Base-by-base conservation (phyloP, 2,329 filamentous ascomycete genomes). In the Penicillium nordicum region DNA sequence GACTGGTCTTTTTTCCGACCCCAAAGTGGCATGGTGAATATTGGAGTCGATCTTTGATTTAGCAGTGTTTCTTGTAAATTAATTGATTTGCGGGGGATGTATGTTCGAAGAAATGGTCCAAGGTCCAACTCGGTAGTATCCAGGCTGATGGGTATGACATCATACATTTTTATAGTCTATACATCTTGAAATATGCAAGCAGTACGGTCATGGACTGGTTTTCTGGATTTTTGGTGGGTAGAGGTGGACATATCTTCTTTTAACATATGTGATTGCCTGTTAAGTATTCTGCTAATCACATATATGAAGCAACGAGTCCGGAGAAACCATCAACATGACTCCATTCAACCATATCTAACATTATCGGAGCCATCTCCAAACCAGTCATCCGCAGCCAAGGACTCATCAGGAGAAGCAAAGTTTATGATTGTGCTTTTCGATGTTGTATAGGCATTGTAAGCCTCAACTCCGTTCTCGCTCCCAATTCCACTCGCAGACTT, bases 381-480 rank as follows among this genome's bases (percentile, higher is more conserved):
- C 88, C 88, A 90, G 73, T 74, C 12, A 73, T 76, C 21, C 84
- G 41, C 43, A 12, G 52, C 56, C 25, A 61, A n/a, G 5, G 57
- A 60, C 34, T 64, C 62, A 18, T 64, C 55, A 0, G 56, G 10
- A 1, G 55, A 25, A 12, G 63, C 87, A 63, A 87, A 90, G 68
- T 88, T 90, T 59, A 90, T 66, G 11, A 73, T 66, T 68, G 68
- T 71, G 45, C 70, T 73, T 47, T 71, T 73, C 2, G 67, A 64
- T 45, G 65, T 82, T 0, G 83, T 84, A 62, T 85, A 86, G 0
- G 80, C 79, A 48, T 72, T 76, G 63, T 83, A 86, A 0, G 85
- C 83, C 65, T 88, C 87, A 0, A 85, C 63, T 0, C 88, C 88
- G 65, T 90, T 90, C 76, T 91, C 88, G 58, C 86, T 89, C 1